Evolutionary conservation across 2,329 filamentous ascomycete genomes (phyloP), one percentile per base, ranked within the genome.

Genomic region (Sclerotinia glacialis): DNA sequence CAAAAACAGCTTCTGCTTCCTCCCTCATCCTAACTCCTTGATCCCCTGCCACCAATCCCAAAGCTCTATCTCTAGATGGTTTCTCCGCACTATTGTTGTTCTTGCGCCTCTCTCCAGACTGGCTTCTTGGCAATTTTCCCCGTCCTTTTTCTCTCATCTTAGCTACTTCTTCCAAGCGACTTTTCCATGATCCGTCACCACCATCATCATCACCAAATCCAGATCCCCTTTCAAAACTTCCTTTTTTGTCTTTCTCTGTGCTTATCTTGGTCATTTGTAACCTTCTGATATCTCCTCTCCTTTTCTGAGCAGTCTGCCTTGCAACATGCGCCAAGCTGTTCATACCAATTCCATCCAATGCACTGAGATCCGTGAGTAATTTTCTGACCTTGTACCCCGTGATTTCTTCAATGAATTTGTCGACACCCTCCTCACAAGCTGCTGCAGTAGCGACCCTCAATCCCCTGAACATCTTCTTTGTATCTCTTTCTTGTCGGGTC

Each of bases 381-480:
- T 80, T 80, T 44, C 85, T 80, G 55, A 86, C 80, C 18, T 82
- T 77, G 31, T 85, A 72, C 0, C 85, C 85, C 0, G 83, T 86
- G 68, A 80, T 79, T 28, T 80, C 76, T 37, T 79, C 77, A 64
- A 87, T 82, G 73, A 81, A 81, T 0, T 79, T 78, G 72, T 87
- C 83, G 2, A 86, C 79, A 46, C 80, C 76, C 65, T 83, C 80
- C 65, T 86, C 81, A 60, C 83, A 85, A 5, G 84, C 84, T 14
- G 85, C 85, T 6, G 82, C 82, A 40, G 83, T 80, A 6, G 83
- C 84, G 49, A 86, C 80, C 67, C 83, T 82, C 14, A 87, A 76
- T 0, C 85, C 85, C 61, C 80, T 78, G 59, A 86, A 78, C 3
- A 87, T 81, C 71, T 85, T 82, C 55, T 79, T 78, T 71, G 40